Evolutionary conservation across 2,329 filamentous ascomycete species (phyloP).

Genomic region (Fusarium oligoseptatum): DNA sequence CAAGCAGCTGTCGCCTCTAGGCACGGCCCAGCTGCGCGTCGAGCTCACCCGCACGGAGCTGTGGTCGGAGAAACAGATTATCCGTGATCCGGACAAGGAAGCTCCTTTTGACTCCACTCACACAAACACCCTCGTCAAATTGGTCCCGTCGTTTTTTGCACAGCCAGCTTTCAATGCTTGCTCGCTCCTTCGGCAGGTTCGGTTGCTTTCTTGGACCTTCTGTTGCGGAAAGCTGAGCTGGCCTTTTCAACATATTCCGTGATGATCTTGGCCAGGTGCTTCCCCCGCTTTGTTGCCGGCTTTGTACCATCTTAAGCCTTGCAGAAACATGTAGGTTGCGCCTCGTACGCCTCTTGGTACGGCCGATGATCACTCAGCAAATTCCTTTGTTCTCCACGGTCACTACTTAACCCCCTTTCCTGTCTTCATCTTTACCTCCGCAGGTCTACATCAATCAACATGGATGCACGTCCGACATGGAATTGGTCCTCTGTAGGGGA

Average conservation of each 20-base stretch:
- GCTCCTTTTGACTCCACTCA: slow-evolving; percentile 23
- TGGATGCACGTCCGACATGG: slow-evolving; percentile 47
- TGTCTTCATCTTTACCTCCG: slow-evolving; percentile 28
- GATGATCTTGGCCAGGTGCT: slow-evolving; percentile 37
- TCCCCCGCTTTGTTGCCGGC: slow-evolving; percentile 37
- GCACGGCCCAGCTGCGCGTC: slow-evolving; percentile 57
- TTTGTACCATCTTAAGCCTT: slow-evolving; percentile 29
- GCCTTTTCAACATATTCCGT: slow-evolving; percentile 45
- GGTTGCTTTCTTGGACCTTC: slow-evolving; percentile 44
- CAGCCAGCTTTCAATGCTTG: slow-evolving; percentile 34
- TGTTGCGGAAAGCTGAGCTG: slow-evolving; percentile 47
- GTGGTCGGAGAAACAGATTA: slow-evolving; percentile 44
- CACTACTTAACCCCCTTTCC: slow-evolving; percentile 22
- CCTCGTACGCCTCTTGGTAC: slow-evolving; percentile 32
- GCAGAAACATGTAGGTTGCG: slow-evolving; percentile 48
- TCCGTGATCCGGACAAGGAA: slow-evolving; percentile 40
- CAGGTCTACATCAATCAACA: slow-evolving; percentile 41
- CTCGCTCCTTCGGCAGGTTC: slow-evolving; percentile 43
- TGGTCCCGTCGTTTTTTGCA: slow-evolving; percentile 30
- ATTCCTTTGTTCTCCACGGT: slow-evolving; percentile 19
- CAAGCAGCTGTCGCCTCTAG: slow-evolving; percentile 50
- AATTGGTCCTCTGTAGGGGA: slow-evolving; percentile 45
- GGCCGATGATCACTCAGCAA: slow-evolving; percentile 27
- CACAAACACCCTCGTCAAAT: slow-evolving; percentile 29
- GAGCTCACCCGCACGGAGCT: slow-evolving; percentile 47